A percentile compares a stretch with the other conserved stretches of the same genome.
Conservation (phyloP, 129 eudicot species). For the Arctium lappa region DNA sequence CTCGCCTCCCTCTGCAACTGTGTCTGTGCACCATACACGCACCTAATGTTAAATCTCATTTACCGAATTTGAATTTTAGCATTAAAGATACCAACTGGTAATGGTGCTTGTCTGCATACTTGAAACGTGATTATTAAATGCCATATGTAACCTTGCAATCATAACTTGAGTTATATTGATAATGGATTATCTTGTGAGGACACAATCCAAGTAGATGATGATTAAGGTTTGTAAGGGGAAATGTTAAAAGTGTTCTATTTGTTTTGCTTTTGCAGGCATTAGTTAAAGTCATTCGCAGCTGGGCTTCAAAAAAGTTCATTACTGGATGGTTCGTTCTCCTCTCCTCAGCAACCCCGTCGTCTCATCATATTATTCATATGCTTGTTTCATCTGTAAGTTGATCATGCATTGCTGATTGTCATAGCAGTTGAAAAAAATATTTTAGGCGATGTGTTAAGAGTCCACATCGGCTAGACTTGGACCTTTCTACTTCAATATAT, state of each 20-base stretch:
- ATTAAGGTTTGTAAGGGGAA: neutral
- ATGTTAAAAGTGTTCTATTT: neutral
- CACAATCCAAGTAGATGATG: neutral
- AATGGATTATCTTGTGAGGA: neutral
- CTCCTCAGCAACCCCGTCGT: neutral
- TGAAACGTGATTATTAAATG: neutral
- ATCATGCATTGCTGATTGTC: constrained; percentile 15
- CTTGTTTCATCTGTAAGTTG: constrained; percentile 27
- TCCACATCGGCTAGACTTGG: neutral
- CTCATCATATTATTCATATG: constrained; percentile 22
- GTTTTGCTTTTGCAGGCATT: constrained; percentile 49
- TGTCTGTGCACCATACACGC: neutral
- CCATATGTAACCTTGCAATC: neutral
- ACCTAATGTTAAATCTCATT: neutral
- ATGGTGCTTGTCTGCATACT: neutral
- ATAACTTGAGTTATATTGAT: neutral
- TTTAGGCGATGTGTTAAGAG: neutral
- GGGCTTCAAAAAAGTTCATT: constrained; percentile 82
- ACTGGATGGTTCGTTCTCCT: constrained; percentile 61
- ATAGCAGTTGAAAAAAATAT: constrained; percentile 6
- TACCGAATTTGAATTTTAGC: neutral
- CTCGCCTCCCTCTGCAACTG: neutral
- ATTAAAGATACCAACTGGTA: neutral
- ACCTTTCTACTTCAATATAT: neutral
- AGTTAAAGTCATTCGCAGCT: constrained; percentile 60